These are phyloP conservation scores for Ricinus communis DNA, from an alignment of 345 rosid species.

Conservation along the genomic window DNA sequence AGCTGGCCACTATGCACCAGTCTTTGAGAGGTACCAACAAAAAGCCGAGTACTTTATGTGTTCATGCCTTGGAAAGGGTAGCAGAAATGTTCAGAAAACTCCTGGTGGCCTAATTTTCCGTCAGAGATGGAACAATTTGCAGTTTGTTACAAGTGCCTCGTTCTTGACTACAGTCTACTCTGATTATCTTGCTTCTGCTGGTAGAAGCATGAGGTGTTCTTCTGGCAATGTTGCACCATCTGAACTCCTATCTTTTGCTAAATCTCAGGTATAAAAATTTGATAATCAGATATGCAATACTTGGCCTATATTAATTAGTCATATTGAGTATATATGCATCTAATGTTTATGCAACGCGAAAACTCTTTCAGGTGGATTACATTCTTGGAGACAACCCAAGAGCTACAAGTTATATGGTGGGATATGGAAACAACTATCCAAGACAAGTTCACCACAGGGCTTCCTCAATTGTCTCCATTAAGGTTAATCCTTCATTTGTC, in stretches of 20 bases:
- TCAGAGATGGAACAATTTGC: constrained; percentile 96
- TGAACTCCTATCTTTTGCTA: constrained; percentile 73
- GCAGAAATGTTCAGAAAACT: constrained; percentile 64
- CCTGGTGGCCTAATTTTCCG: constrained; percentile 93
- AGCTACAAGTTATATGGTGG: constrained; percentile 97
- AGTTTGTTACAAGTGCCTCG: constrained; percentile 86
- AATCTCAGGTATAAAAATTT: constrained; percentile 76
- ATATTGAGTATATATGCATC: not conserved
- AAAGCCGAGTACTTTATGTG: constrained; percentile 95
- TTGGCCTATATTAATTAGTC: not conserved
- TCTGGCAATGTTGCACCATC: constrained; percentile 58
- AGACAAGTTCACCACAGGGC: constrained; percentile 88
- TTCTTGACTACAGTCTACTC: constrained; percentile 75
- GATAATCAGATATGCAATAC: not conserved
- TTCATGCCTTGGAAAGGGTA: constrained; percentile 70
- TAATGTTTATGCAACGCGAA: constrained; percentile 8
- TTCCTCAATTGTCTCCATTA: constrained; percentile 82
- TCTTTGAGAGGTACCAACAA: constrained; percentile 69
- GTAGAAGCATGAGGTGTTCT: constrained; percentile 54
- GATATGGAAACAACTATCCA: constrained; percentile 92
- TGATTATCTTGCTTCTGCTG: constrained; percentile 79
- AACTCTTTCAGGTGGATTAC: constrained; percentile 64
- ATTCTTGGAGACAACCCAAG: constrained; percentile 97
- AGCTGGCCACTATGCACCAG: constrained; percentile 62
- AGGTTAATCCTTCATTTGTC: constrained; percentile 62